Evolutionary conservation across 2,329 filamentous ascomycete species (phyloP), one percentile per base, ranked within the genome.

Genomic region (Ophiostoma perfectum): DNA sequence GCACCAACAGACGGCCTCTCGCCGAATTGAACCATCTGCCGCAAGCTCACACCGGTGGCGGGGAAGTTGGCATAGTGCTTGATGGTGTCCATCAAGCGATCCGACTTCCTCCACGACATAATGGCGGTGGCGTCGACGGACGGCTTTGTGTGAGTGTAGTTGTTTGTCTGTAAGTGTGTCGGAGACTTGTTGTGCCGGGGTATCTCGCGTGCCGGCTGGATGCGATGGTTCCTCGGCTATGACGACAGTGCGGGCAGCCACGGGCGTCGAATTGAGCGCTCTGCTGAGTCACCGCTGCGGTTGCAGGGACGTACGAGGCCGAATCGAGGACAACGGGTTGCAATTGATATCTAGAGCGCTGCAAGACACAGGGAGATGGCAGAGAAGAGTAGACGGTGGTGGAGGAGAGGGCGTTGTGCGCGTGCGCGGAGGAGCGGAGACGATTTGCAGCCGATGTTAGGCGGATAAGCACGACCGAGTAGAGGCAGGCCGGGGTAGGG

Each of bases 11-110:
- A 97, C 67, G 94, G 93, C 78, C 88, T 91, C 82, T 97, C 93
- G 77, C 94, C 94, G 79, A 98, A 98, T 79, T 98, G 94, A 70
- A 98, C 94, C 95, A 99, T 99, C 84, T 99, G 95, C 78, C 95
- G 88, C 80, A 99, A 84, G 78, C 93, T 97, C 75, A 96, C 91
- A 75, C 95, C 95, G 14, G 95, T 99, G 71, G 95, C 95, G 73
- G 95, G 95, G 80, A 98, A 99, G 80, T 88, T 92, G 79, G 93
- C 92, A 86, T 97, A 97, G 81, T 97, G 93, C 80, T 90, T 88
- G 89, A 97, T 97, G 83, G 91, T 97, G 75, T 95, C 90, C 92
- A 97, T 95, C 88, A 98, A 81, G 81, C 87, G 86, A 80, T 93
- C 90, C 72, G 91, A 90, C 78, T 89, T 90, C 83, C 90, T 97